These are phyloP conservation scores for Cryptococcus sp. DNA, from an alignment of 1,284 basidiomycete species.

Conservation along the genomic window DNA sequence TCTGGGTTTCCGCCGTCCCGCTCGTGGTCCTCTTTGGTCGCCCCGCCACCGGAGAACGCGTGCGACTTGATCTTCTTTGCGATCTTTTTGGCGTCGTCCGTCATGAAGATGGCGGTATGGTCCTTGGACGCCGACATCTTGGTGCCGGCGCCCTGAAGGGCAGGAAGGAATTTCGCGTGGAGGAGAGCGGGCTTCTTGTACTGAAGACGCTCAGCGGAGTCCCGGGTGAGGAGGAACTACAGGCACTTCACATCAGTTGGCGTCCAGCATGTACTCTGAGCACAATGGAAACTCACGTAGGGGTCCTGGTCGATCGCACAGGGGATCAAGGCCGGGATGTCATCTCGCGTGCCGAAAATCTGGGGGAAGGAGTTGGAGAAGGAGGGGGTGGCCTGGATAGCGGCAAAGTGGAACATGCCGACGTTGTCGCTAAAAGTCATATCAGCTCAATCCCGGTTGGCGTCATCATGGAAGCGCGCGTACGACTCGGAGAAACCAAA, in stretches of 20 bases:
- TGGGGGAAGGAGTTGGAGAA: conserved; percentile 99
- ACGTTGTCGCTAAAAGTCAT: conserved; percentile 82
- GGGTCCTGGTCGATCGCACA: conserved; percentile 94
- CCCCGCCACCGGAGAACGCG: conserved; percentile 82
- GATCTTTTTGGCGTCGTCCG: conserved; percentile 85
- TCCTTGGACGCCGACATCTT: conserved; percentile 97
- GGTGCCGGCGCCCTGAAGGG: conserved; percentile 93
- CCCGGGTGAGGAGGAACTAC: conserved; percentile 93
- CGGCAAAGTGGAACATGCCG: conserved; percentile 95
- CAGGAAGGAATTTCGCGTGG: conserved; percentile 97
- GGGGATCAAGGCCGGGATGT: conserved; percentile 91
- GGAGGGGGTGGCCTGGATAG: conserved; percentile 94
- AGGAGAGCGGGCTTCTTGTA: conserved; percentile 92
- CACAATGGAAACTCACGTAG: conserved; percentile 33
- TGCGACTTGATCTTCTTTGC: conserved; percentile 97
- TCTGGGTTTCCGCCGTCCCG: conserved; percentile 86
- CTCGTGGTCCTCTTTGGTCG: conserved; percentile 91
- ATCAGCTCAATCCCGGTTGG: background rate
- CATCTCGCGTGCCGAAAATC: conserved; percentile 81
- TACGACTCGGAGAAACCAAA: conserved; percentile 95
- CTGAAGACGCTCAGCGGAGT: conserved; percentile 88
- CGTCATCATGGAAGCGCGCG: conserved; percentile 51
- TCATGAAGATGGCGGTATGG: conserved; percentile 93
- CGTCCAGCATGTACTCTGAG: background rate
- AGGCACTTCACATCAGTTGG: background rate